Percentiles rank a stretch among this genome's conserved stretches.
Evolutionary conservation across 192 early-diverging fungal genomes (phyloP).

Genomic region (Haplosporangium gracile): DNA sequence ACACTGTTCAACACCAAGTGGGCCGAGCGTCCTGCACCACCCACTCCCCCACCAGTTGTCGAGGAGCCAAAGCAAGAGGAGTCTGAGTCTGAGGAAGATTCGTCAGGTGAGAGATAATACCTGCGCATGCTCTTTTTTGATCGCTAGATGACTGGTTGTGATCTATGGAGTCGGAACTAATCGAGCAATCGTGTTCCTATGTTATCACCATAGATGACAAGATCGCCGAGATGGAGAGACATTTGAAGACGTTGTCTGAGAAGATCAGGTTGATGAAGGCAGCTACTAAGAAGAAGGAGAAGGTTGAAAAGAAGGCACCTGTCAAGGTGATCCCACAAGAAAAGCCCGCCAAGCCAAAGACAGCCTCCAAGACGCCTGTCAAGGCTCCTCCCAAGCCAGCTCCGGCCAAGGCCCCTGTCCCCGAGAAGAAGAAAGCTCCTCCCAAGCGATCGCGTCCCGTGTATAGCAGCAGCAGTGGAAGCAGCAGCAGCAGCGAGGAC

Average conservation of each 20-base stretch:
- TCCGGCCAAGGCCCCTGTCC: slow-evolving; percentile 24
- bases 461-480: slow-evolving; percentile 33
- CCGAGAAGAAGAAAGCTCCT: slow-evolving; percentile 48
- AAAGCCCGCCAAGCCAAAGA: slow-evolving; percentile 35
- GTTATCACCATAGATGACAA: slow-evolving; percentile 35
- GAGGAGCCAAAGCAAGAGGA: slow-evolving; percentile 30
- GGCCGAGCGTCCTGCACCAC: slow-evolving; percentile 60
- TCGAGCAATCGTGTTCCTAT: background rate
- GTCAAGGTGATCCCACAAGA: slow-evolving; percentile 21
- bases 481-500: slow-evolving; percentile 45
- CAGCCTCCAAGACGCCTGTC: slow-evolving; percentile 22
- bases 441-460: slow-evolving; percentile 33
- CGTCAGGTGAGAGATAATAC: slow-evolving; percentile 15
- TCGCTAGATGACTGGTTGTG: background rate
- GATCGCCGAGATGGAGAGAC: slow-evolving; percentile 52
- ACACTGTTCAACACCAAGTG: slow-evolving; percentile 79
- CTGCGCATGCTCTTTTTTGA: background rate
- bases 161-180: background rate
- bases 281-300: slow-evolving; percentile 52
- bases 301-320: slow-evolving; percentile 31
- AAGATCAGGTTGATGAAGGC: slow-evolving; percentile 51
- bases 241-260: slow-evolving; percentile 43
- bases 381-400: slow-evolving; percentile 28
- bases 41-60: slow-evolving; percentile 21
- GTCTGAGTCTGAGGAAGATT: slow-evolving; percentile 42